These are phyloP conservation scores for Aspergillus ustus DNA, from an alignment of 2,329 filamentous ascomycete species.

Conservation along the genomic window DNA sequence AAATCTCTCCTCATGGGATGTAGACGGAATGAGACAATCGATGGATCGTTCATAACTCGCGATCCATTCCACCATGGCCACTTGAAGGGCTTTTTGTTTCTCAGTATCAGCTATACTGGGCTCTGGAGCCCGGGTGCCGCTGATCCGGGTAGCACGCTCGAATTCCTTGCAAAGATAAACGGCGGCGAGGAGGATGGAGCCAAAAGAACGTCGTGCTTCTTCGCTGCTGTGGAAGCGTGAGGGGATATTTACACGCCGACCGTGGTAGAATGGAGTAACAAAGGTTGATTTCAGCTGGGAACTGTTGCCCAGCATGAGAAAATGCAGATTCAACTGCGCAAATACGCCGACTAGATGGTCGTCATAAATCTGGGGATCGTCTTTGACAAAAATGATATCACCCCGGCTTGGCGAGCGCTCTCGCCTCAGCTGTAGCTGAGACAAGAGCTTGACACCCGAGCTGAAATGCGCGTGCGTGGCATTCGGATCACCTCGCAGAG, in stretches of 20 bases:
- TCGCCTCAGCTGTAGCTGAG: background rate
- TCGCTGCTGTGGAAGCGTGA: background rate
- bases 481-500: conserved; percentile 1
- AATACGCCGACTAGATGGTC: conserved; percentile 1
- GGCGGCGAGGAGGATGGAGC: background rate
- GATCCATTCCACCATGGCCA: background rate
- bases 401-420: background rate
- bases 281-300: conserved; percentile 3
- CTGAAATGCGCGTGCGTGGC: conserved; percentile 6
- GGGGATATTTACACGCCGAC: background rate
- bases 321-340: background rate
- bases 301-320: conserved; percentile 5
- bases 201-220: background rate
- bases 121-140: background rate
- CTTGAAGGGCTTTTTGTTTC: background rate
- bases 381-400: background rate
- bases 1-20: background rate
- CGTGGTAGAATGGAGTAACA: background rate
- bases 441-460: background rate
- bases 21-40: background rate
- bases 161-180: background rate
- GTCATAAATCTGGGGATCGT: background rate
- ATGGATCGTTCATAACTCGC: background rate
- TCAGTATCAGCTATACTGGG: background rate
- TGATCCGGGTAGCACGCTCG: background rate